Percentiles rank a stretch among this genome's conserved stretches.
phyloP scores from a whole-genome alignment of 2,329 filamentous ascomycete genomes.

The Aspergillus flavus region DNA sequence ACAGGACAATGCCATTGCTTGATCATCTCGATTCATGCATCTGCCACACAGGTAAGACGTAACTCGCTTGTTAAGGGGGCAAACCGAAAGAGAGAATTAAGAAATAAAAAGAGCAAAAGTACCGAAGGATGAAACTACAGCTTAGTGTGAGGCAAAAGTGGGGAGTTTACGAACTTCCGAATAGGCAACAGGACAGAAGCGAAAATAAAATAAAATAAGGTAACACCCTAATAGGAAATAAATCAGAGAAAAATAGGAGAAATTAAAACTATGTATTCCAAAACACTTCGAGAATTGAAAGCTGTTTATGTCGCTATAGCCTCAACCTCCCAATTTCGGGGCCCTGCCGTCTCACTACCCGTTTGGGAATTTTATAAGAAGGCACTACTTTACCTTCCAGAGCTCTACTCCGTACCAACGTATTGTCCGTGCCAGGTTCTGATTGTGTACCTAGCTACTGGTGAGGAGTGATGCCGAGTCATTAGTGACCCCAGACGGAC shows the following conservation, averaged over 20 bases:
- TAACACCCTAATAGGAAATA: neutral
- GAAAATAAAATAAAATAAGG: neutral
- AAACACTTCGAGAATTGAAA: neutral
- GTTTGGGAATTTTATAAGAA: neutral
- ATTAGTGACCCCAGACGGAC: neutral
- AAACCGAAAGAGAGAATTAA: neutral
- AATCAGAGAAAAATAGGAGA: neutral
- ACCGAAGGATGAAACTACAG: neutral
- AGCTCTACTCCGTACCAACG: neutral
- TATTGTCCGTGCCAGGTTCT: no score
- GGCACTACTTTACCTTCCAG: neutral
- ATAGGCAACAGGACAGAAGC: neutral
- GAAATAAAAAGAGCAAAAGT: neutral
- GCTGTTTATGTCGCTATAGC: no score
- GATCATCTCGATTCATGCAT: neutral
- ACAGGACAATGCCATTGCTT: neutral
- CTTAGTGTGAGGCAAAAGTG: neutral
- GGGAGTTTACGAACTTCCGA: neutral
- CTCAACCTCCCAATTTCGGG: neutral
- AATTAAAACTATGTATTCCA: neutral
- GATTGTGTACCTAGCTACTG: no score
- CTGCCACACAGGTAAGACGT: neutral
- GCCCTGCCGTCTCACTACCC: neutral
- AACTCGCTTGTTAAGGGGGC: neutral
- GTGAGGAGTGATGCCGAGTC: neutral